Evolutionary conservation across 2,329 filamentous ascomycete species (phyloP).

Genomic region (Myotisia sp.): DNA sequence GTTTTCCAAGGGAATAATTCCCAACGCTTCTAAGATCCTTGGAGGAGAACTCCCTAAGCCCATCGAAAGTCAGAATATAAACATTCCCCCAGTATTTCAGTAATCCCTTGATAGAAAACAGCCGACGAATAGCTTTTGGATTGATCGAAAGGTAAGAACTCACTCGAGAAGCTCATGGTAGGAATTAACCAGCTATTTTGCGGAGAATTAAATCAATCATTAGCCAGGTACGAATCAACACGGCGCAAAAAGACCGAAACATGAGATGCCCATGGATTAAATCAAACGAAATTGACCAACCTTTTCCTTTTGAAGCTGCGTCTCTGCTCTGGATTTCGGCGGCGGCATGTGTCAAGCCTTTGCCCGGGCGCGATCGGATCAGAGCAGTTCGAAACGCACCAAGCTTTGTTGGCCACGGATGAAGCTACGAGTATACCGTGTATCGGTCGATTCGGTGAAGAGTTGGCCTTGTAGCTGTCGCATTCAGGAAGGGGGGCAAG

Average conservation of each 20-base stretch:
- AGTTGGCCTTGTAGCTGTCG: no score
- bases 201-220: conserved; percentile 11
- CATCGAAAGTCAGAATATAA: no score
- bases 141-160: no score
- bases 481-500: no score
- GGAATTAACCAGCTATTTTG: conserved; percentile 82
- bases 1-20: conserved; percentile 78
- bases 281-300: conserved; percentile 22
- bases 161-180: conserved; percentile 94
- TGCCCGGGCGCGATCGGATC: no score
- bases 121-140: no score
- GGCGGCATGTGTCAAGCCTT: conserved; percentile 28
- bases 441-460: no score
- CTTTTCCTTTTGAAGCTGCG: conserved; percentile 47
- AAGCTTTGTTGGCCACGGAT: no score
- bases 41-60: conserved; percentile 72
- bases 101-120: conserved; percentile 5
- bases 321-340: conserved; percentile 34
- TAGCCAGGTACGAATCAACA: conserved; percentile 3
- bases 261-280: no score
- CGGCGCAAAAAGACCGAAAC: not conserved
- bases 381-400: no score
- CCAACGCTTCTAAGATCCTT: conserved; percentile 84
- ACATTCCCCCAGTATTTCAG: conserved; percentile 13
- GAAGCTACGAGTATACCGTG: no score